Evolutionary conservation across 495 filamentous ascomycete species (phyloP).

Genomic region (Sordaria brevicollis): DNA sequence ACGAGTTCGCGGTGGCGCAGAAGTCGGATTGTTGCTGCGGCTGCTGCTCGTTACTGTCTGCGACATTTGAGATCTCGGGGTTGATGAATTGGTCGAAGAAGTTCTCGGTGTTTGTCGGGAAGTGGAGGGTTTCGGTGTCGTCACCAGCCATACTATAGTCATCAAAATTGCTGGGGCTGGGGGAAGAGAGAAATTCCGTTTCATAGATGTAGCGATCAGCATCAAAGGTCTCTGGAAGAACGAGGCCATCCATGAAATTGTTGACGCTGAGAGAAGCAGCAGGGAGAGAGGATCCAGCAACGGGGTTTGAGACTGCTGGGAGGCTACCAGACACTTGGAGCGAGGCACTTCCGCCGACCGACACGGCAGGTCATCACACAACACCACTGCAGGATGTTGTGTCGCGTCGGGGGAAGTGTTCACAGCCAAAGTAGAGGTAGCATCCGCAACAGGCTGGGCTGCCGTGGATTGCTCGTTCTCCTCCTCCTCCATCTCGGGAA

Average conservation of each 20-base stretch:
- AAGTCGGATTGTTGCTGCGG: slow-evolving; percentile 26
- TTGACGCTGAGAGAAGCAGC: slow-evolving; percentile 52
- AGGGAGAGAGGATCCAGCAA: slow-evolving; percentile 44
- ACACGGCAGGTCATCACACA: slow-evolving; percentile 99
- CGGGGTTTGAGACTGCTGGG: slow-evolving; percentile 45
- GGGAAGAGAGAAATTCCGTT: slow-evolving; percentile 63
- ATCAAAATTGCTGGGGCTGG: slow-evolving; percentile 55
- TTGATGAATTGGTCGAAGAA: slow-evolving; percentile 46
- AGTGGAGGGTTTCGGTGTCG: slow-evolving; percentile 46
- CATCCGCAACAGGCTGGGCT: slow-evolving; percentile 14
- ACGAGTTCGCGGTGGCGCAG: slow-evolving; percentile 28
- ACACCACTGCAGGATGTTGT: slow-evolving; percentile 99
- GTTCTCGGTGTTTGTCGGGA: slow-evolving; percentile 22
- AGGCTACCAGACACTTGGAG: slow-evolving; percentile 47
- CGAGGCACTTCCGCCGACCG: slow-evolving; percentile 56
- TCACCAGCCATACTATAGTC: slow-evolving; percentile 81
- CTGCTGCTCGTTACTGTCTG: slow-evolving; percentile 18
- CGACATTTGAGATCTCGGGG: slow-evolving; percentile 31
- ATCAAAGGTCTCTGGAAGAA: slow-evolving; percentile 41
- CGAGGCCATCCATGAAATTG: slow-evolving; percentile 60
- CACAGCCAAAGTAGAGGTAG: slow-evolving; percentile 17
- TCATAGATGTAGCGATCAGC: slow-evolving; percentile 68
- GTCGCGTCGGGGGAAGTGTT: slow-evolving; percentile 76
- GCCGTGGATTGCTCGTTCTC: slow-evolving; percentile 6
- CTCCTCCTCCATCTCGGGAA: slow-evolving; percentile 26